phyloP scores from a whole-genome alignment of 371 early-diverging fungal genomes.

The Batrachochytrium dendrobatidis region DNA sequence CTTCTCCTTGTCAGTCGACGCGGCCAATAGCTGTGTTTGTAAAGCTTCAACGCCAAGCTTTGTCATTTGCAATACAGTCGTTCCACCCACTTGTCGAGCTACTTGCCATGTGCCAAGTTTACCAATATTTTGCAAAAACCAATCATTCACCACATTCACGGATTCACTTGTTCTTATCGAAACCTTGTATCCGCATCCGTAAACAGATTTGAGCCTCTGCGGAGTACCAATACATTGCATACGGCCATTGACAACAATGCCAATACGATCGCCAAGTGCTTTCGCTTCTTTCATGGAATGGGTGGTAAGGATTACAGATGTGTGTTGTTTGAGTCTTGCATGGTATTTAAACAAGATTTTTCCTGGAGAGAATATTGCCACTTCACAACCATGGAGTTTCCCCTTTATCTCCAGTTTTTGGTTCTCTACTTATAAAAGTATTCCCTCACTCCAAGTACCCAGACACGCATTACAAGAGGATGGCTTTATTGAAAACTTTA shows the following conservation, averaged over 20 bases:
- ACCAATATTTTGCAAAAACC: not conserved
- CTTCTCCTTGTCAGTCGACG: not conserved
- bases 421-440: not conserved
- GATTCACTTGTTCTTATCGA: not conserved
- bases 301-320: conserved; percentile 36
- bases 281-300: not conserved
- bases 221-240: conserved; percentile 57
- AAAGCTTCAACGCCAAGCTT: not conserved
- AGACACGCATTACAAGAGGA: not conserved
- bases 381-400: conserved; percentile 52
- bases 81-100: not conserved
- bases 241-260: conserved; percentile 67
- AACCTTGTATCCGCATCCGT: conserved; percentile 6
- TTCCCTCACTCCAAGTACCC: not conserved
- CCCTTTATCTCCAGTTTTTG: conserved; percentile 20
- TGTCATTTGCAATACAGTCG: conserved; percentile 5
- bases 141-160: not conserved
- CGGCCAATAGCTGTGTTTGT: not conserved
- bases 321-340: conserved; percentile 37
- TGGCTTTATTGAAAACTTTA: not conserved
- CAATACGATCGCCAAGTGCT: conserved; percentile 40
- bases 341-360: conserved; percentile 52
- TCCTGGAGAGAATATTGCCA: conserved; percentile 48
- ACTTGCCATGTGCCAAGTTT: not conserved
- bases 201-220: conserved; percentile 34